Conservation (phyloP, 164 flowering plant genomes). For the Stephania cephalantha region DNA sequence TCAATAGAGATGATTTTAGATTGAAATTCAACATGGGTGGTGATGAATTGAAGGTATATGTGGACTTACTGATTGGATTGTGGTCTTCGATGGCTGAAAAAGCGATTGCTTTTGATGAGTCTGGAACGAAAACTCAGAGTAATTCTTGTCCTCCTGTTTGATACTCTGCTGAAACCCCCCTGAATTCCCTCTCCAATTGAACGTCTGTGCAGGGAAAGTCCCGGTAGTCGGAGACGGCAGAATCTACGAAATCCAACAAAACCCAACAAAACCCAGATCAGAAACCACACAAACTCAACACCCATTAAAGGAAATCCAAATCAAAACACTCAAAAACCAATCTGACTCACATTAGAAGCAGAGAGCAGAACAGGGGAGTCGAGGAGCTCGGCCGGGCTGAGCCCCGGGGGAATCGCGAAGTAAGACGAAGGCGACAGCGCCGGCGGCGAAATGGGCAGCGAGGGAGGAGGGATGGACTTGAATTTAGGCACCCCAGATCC, state of each 20-base stretch:
- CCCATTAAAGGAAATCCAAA: background rate
- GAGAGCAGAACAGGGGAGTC: constrained; percentile 61
- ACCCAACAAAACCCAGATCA: background rate
- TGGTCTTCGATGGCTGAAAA: constrained; percentile 33
- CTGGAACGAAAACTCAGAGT: constrained; percentile 54
- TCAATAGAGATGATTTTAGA: background rate
- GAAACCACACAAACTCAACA: too few species aligned
- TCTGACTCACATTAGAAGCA: constrained; percentile 41
- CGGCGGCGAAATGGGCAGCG: constrained; percentile 53
- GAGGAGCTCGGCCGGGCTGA: constrained; percentile 55
- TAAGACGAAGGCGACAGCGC: constrained; percentile 59
- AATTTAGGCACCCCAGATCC: constrained; percentile 41
- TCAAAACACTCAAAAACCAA: background rate
- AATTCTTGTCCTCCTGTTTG: constrained; percentile 35
- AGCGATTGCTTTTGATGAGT: constrained; percentile 36
- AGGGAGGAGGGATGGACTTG: constrained; percentile 53
- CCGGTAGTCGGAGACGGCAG: constrained; percentile 73
- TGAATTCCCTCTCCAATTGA: constrained; percentile 36
- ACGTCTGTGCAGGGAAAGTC: constrained; percentile 31
- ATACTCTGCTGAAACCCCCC: constrained; percentile 17
- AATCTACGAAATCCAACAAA: constrained; percentile 28
- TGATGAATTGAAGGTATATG: background rate
- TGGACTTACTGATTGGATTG: constrained; percentile 29
- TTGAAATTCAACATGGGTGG: background rate
- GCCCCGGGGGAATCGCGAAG: constrained; percentile 36